Percentiles rank a stretch among this genome's conserved stretches.
phyloP scores from a whole-genome alignment of 768 basidiomycete species.

The Boletus edulis region DNA sequence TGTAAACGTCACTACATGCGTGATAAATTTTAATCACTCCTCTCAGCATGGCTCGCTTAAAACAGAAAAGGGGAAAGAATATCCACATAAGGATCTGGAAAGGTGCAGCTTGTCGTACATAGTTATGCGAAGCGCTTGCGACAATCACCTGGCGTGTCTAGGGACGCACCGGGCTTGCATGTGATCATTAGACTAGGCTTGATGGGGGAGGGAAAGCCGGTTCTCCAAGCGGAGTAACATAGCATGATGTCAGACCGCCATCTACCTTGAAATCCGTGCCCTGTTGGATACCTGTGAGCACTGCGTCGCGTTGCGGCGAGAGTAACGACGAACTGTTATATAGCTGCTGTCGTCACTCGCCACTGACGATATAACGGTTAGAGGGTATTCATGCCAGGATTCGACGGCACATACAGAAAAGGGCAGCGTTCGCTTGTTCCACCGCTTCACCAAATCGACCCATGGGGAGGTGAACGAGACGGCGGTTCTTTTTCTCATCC shows the following conservation, averaged over 20 bases:
- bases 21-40: no score
- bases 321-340: slow-evolving; percentile 66
- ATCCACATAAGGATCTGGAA: no score
- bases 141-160: no score
- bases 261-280: slow-evolving; percentile 95
- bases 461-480: slow-evolving; percentile 91
- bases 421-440: slow-evolving; percentile 88
- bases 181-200: slow-evolving; percentile 46
- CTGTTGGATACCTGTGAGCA: slow-evolving; percentile 34
- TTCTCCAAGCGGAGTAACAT: slow-evolving; percentile 88
- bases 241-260: slow-evolving; percentile 88
- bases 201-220: slow-evolving; percentile 66
- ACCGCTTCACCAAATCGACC: slow-evolving; percentile 97
- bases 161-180: no score
- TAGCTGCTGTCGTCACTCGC: slow-evolving; percentile 97
- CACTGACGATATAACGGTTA: slow-evolving; percentile 40
- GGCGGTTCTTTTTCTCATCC: slow-evolving; percentile 88
- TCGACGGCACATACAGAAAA: slow-evolving; percentile 75
- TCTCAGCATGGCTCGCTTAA: no score
- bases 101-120: no score
- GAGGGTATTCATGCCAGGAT: slow-evolving; percentile 3
- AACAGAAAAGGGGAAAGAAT: no score
- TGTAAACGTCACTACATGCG: no score
- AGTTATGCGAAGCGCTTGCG: no score
- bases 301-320: neutral